Evolutionary conservation across 1,284 basidiomycete genomes (phyloP), one percentile per base, ranked within the genome.

Genomic region (Boletus chippewaensis): DNA sequence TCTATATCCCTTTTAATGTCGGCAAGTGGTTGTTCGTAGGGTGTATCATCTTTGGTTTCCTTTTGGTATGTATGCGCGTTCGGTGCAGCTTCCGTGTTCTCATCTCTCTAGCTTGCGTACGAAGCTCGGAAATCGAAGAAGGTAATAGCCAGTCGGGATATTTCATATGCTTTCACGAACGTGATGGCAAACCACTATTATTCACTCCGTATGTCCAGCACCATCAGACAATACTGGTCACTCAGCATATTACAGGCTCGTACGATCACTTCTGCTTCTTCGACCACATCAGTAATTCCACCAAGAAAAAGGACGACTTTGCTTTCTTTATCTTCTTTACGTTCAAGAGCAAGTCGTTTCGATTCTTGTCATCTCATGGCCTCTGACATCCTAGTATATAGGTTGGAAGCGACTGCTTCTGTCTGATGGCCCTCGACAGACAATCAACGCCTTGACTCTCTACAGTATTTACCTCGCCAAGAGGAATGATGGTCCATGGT

Each of bases 271-370:
- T 96, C 67, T 98, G 95, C 71, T 94, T 99, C 75, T 99, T 98
- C 70, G 86, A 88, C 60, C 93, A 96, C 62, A 97, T 99, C 71
- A 87, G 87, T 64, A 87, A 91, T 64, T 97, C 95, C 31, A 95
- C 92, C 29, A 97, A 96, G 79, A 86, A 84, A 61, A 94, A 88
- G 69, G 95, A 99, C 69, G 92, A 96, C 64, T 92, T 98, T 70
- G 93, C 95, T 44, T 98, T 99, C 79, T 99, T 97, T 71, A 83
- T 98, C 68, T 99, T 98, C 81, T 99, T 99, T 74, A 90, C 90
- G 1, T 99, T 99, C 81, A 99, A 99, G 76, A 93, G 93, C 90
- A 52, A 47, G 82, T 74, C 7, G 8, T 8, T 39, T 44, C 20
- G 16, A 24, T 53, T 51, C 49, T 28, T 47, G 40, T 47, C 22